These are phyloP conservation scores for Eucalyptus albens DNA, from an alignment of 345 rosid genomes.

Conservation along the genomic window DNA sequence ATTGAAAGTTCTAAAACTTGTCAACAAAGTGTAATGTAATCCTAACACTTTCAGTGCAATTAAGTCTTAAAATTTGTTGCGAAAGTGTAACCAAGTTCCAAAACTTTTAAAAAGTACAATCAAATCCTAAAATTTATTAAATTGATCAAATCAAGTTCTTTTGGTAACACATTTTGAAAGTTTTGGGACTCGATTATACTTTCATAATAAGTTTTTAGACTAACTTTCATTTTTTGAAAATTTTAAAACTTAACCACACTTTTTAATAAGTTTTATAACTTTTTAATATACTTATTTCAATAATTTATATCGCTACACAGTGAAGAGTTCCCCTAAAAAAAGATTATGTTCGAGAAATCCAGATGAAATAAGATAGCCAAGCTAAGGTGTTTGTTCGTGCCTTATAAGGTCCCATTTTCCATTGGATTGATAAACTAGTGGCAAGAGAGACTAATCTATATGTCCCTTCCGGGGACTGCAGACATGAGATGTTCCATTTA, in stretches of 20 bases:
- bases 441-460: background rate
- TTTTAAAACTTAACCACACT: accelerated
- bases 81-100: too few species aligned
- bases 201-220: too few species aligned
- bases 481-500: background rate
- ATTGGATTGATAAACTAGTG: background rate
- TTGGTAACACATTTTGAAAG: too few species aligned
- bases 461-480: background rate
- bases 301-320: background rate
- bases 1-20: too few species aligned
- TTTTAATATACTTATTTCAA: background rate
- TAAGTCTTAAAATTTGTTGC: too few species aligned
- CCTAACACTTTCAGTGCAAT: accelerated
- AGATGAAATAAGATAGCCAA: background rate
- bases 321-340: background rate
- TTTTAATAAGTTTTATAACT: too few species aligned
- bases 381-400: background rate
- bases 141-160: too few species aligned
- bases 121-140: too few species aligned
- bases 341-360: background rate
- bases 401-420: background rate
- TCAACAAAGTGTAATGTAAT: too few species aligned
- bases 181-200: too few species aligned
- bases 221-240: too few species aligned
- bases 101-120: too few species aligned